Conservation (phyloP, 192 early-diverging fungal species). For the Coemansia sp. region DNA sequence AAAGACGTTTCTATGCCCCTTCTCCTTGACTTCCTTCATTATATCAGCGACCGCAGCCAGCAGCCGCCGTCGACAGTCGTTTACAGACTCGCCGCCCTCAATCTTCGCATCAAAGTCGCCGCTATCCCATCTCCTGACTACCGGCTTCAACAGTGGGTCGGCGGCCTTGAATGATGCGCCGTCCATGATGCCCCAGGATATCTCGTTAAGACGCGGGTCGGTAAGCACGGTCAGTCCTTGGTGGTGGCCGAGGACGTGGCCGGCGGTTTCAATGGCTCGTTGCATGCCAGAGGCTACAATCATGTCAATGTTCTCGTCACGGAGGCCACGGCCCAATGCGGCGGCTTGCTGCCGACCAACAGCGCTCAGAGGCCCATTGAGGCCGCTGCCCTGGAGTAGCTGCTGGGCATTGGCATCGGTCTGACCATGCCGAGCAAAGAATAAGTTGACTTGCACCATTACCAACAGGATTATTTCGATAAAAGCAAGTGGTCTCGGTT, state of each 20-base stretch:
- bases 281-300: constrained; percentile 32
- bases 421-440: constrained; percentile 45
- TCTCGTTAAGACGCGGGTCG: constrained; percentile 44
- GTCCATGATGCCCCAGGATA: constrained; percentile 47
- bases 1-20: constrained; percentile 14
- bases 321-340: constrained; percentile 26
- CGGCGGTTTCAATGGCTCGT: constrained; percentile 40
- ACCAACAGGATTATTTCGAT: background rate
- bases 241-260: constrained; percentile 23
- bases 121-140: constrained; percentile 16
- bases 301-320: constrained; percentile 34
- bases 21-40: constrained; percentile 9
- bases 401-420: constrained; percentile 37
- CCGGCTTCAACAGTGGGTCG: constrained; percentile 5
- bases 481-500: too few relatives aligned
- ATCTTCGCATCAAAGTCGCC: constrained; percentile 44
- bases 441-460: constrained; percentile 25
- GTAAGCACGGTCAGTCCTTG: constrained; percentile 15
- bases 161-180: constrained; percentile 19
- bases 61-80: constrained; percentile 30
- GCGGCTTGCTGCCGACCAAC: constrained; percentile 27
- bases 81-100: constrained; percentile 38
- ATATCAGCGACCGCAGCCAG: constrained; percentile 27
- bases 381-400: constrained; percentile 32
- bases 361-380: constrained; percentile 36